Percentiles rank a stretch among this genome's conserved stretches.
These are phyloP conservation scores for Leccinum truebloodii DNA, from an alignment of 768 basidiomycete species.

Conservation along the genomic window DNA sequence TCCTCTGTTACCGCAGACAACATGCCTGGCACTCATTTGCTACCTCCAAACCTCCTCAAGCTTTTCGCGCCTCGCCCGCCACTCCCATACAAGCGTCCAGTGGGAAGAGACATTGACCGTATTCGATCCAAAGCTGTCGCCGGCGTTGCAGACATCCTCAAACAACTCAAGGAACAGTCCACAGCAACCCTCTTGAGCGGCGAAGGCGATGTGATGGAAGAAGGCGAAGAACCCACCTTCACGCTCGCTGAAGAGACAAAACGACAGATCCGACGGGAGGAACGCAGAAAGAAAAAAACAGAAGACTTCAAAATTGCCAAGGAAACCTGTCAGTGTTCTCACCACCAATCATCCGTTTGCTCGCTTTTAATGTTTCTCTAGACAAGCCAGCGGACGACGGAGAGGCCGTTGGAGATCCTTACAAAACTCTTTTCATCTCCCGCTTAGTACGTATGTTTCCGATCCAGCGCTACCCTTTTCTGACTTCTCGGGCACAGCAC, in stretches of 20 bases:
- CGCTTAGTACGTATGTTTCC: constrained; percentile 60
- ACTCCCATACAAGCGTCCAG: constrained; percentile 81
- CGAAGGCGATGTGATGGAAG: constrained; percentile 69
- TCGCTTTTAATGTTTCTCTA: constrained; percentile 34
- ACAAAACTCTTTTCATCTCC: constrained; percentile 97
- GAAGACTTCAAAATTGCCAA: constrained; percentile 80
- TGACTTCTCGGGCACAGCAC: constrained; percentile 53
- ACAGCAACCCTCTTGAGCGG: constrained; percentile 68
- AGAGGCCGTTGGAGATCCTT: constrained; percentile 93
- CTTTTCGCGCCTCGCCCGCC: constrained; percentile 94
- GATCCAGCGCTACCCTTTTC: constrained; percentile 2
- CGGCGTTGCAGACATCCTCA: constrained; percentile 78
- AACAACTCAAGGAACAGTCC: constrained; percentile 72
- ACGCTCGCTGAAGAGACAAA: constrained; percentile 84
- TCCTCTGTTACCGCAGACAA: constrained; percentile 15
- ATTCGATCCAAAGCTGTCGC: constrained; percentile 65
- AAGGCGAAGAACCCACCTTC: constrained; percentile 79
- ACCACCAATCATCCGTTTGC: background rate
- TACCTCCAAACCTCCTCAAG: constrained; percentile 95
- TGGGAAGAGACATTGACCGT: constrained; percentile 80
- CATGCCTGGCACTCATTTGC: constrained; percentile 77
- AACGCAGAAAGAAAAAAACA: constrained; percentile 70
- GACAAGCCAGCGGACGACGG: constrained; percentile 93
- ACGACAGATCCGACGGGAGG: constrained; percentile 75
- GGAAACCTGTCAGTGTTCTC: constrained; percentile 72